phyloP scores from a whole-genome alignment of 257 asterid species.

The Gentiana dahurica region DNA sequence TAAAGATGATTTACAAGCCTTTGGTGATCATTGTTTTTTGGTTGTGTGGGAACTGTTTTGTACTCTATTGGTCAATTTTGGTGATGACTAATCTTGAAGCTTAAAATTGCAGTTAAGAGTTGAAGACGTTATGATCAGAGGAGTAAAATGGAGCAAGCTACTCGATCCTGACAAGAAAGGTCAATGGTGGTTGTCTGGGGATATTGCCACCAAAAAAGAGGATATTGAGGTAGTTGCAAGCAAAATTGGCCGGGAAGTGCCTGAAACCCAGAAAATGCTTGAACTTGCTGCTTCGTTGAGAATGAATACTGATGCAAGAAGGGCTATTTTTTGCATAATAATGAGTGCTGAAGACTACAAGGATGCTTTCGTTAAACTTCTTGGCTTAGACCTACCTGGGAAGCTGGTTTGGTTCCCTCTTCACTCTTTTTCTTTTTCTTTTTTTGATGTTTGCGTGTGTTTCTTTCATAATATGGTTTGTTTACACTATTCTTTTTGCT shows the following conservation, averaged over 20 bases:
- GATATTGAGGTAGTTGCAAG: constrained; percentile 60
- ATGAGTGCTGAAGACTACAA: constrained; percentile 86
- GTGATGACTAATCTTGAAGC: background rate
- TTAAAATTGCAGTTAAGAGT: constrained; percentile 53
- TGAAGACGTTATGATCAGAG: constrained; percentile 60
- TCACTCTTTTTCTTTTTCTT: background rate
- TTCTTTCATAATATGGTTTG: background rate
- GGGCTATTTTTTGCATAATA: constrained; percentile 79
- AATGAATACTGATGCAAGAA: constrained; percentile 93
- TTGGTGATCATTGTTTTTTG: no score
- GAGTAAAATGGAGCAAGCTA: constrained; percentile 80
- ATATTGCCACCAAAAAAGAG: constrained; percentile 31
- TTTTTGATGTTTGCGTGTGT: constrained; percentile 3
- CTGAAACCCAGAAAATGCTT: constrained; percentile 76
- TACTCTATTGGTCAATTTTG: no score
- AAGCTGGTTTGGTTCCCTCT: constrained; percentile 49
- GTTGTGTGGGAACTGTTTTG: no score
- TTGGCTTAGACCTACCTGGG: constrained; percentile 76
- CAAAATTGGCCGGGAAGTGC: constrained; percentile 60
- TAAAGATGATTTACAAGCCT: no score
- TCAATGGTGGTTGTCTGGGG: constrained; percentile 94
- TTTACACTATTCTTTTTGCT: constrained; percentile 1
- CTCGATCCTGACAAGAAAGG: constrained; percentile 85
- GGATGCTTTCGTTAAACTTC: constrained; percentile 91
- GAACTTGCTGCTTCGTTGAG: constrained; percentile 81